These are phyloP conservation scores for Ceratobasidium theobromae DNA, from an alignment of 1,284 basidiomycete genomes.

Conservation along the genomic window DNA sequence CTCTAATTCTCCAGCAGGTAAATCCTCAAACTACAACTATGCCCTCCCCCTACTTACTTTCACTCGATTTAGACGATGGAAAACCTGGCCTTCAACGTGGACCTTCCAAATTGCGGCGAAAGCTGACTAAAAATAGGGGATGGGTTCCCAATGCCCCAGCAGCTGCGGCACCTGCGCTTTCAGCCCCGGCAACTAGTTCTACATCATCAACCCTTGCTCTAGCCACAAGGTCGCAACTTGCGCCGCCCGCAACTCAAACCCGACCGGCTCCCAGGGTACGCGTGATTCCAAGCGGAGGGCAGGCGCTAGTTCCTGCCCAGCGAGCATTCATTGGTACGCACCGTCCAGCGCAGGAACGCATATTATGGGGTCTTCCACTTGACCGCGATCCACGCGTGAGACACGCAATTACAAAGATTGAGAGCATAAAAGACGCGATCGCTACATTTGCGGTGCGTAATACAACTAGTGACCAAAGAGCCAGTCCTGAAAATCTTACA, in stretches of 20 bases:
- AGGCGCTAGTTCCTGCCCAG: constrained; percentile 18
- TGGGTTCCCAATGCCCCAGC: background rate
- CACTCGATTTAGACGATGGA: background rate
- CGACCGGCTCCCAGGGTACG: background rate
- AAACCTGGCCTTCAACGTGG: background rate
- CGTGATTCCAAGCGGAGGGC: constrained; percentile 2
- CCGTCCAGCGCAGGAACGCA: constrained; percentile 3
- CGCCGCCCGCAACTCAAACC: background rate
- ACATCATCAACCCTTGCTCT: background rate
- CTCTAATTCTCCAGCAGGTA: background rate
- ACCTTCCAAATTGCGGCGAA: constrained; percentile 8
- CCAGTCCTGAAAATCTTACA: background rate
- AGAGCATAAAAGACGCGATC: constrained; percentile 11
- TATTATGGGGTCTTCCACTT: constrained; percentile 16
- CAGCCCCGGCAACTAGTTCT: background rate
- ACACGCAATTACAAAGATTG: constrained; percentile 2
- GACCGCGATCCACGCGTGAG: constrained; percentile 11
- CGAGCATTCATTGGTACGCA: constrained; percentile 21
- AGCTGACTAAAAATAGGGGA: constrained; percentile 4
- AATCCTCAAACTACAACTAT: background rate
- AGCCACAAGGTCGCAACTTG: background rate
- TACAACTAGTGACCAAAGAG: background rate
- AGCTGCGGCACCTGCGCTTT: background rate
- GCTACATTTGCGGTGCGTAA: constrained; percentile 3
- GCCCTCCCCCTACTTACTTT: background rate